phyloP scores from a whole-genome alignment of 495 filamentous ascomycete species.

The Neurospora sp. region DNA sequence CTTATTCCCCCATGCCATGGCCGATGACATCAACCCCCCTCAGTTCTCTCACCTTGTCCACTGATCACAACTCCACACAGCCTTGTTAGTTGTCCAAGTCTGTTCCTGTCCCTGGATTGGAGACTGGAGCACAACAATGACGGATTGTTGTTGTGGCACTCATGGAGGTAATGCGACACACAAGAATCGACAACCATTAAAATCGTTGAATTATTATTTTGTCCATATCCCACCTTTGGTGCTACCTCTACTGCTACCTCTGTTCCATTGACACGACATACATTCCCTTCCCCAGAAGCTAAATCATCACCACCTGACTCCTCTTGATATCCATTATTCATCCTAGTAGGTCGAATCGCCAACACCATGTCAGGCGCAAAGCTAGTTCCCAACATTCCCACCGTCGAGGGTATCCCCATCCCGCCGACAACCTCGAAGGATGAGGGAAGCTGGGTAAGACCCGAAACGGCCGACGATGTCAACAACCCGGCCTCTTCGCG shows the following conservation, averaged over 20 bases:
- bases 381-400: constrained; percentile 18
- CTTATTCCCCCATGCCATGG: background rate
- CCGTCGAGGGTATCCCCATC: constrained; percentile 29
- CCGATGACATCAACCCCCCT: background rate
- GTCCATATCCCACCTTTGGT: background rate
- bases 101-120: background rate
- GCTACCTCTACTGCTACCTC: no score
- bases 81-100: background rate
- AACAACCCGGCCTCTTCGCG: constrained; percentile 39
- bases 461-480: constrained; percentile 28
- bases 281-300: no score
- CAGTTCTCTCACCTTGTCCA: background rate
- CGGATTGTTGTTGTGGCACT: background rate
- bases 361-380: background rate
- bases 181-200: background rate
- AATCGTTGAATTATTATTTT: background rate
- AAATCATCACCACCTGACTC: background rate
- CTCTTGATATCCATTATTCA: background rate
- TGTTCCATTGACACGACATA: no score
- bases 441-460: constrained; percentile 8
- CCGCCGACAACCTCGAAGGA: constrained; percentile 9
- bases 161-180: background rate
- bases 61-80: background rate
- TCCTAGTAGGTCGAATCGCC: background rate
- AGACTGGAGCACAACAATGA: background rate